Evolutionary conservation across 495 filamentous ascomycete genomes (phyloP).

Genomic region (Neurospora intermedia): DNA sequence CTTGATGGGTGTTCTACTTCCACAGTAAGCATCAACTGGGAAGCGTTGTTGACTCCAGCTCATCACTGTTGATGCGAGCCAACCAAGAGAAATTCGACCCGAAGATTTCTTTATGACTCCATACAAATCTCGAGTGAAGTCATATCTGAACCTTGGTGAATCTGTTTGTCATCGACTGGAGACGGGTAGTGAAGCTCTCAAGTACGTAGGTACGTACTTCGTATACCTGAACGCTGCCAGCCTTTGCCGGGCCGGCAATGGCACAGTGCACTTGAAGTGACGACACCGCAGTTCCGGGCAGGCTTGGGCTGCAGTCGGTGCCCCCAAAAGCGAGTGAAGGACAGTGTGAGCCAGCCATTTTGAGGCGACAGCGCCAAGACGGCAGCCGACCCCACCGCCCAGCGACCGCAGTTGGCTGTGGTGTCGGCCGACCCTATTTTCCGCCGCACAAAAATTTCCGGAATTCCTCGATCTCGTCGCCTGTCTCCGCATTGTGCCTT

Average conservation of each 20-base stretch:
- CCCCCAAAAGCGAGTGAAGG: background rate
- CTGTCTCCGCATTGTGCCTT: conserved; percentile 14
- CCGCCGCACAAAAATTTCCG: conserved; percentile 31
- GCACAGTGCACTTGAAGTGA: background rate
- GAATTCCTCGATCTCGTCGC: conserved; percentile 12
- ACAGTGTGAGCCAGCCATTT: background rate
- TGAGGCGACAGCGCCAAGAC: background rate
- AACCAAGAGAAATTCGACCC: background rate
- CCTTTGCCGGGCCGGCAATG: background rate
- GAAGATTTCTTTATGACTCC: background rate
- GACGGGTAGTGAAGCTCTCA: background rate
- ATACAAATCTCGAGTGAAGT: background rate
- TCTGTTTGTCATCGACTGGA: background rate
- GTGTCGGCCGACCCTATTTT: conserved; percentile 23
- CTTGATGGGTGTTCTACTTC: too few relatives aligned
- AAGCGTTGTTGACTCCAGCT: background rate
- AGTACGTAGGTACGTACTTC: background rate
- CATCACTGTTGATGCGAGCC: background rate
- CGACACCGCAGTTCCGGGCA: background rate
- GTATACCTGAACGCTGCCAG: background rate
- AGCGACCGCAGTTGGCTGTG: background rate
- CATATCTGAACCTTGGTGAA: background rate
- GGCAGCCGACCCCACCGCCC: background rate
- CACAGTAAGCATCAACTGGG: background rate
- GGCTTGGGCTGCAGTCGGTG: background rate